Conservation (phyloP, 2,329 filamentous ascomycete genomes). For the Fonsecaea erecta region DNA sequence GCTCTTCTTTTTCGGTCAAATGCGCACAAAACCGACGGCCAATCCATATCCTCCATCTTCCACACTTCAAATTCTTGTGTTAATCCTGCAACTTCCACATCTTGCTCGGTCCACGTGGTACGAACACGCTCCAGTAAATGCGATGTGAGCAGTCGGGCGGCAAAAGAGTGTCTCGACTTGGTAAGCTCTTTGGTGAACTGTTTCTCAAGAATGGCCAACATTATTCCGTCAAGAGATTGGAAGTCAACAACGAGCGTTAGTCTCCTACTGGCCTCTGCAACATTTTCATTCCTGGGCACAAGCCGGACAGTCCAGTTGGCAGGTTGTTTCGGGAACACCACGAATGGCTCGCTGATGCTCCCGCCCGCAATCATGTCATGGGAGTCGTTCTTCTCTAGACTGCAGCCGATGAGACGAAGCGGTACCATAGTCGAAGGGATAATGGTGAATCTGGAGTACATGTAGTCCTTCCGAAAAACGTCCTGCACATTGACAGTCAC, state of each 20-base stretch:
- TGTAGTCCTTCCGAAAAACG: slow-evolving; percentile 78
- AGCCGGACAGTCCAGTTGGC: slow-evolving; percentile 56
- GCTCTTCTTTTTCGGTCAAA: slow-evolving; percentile 52
- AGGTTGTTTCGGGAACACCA: slow-evolving; percentile 80
- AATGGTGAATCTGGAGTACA: slow-evolving; percentile 91
- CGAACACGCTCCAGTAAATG: slow-evolving; percentile 55
- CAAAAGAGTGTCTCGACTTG: slow-evolving; percentile 51
- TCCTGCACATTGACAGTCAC: slow-evolving; percentile 97
- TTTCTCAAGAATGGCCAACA: slow-evolving; percentile 56
- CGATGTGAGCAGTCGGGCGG: slow-evolving; percentile 58
- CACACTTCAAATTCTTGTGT: slow-evolving; percentile 58
- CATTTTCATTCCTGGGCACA: slow-evolving; percentile 16
- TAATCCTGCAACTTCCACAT: slow-evolving; percentile 61
- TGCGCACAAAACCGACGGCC: slow-evolving; percentile 58
- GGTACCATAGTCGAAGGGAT: slow-evolving; percentile 78
- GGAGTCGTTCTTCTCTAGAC: slow-evolving; percentile 70
- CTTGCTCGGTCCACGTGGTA: slow-evolving; percentile 51
- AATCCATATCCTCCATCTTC: slow-evolving; percentile 58
- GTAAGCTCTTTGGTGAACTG: slow-evolving; percentile 55
- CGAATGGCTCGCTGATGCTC: slow-evolving; percentile 51
- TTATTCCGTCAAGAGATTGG: slow-evolving; percentile 74
- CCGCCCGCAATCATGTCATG: slow-evolving; percentile 61
- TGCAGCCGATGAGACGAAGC: slow-evolving; percentile 71
- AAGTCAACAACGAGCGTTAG: slow-evolving; percentile 72
- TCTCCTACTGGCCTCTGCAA: slow-evolving; percentile 7